Evolutionary conservation across 2,329 filamentous ascomycete species (phyloP), one percentile per base, ranked within the genome.

Genomic region (Calonectria leucothoes): DNA sequence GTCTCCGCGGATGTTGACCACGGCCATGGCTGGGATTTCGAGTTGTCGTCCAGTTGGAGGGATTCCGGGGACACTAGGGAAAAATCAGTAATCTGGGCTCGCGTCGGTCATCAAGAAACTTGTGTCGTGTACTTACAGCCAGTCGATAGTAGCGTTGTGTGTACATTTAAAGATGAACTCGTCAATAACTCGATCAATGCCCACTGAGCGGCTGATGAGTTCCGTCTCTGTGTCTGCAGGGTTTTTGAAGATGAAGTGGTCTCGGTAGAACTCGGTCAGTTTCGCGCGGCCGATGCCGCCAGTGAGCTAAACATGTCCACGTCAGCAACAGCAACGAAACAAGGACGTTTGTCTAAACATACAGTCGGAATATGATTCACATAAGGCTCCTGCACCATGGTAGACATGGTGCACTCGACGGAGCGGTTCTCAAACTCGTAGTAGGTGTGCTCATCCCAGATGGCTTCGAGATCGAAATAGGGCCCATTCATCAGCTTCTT

Each of bases 301-400:
- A 0, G 91, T 92, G 72, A 92, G 80, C 85, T 88, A 25, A 1
- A 7, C 0, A 2, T 1, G 14, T 49, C 17, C 0, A 2, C 0
- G 14, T 49, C 17, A 45, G 23, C 8, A 15, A 39, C 35, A 12
- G 6, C 20, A 20, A 29, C 23, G 14, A 29, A 23, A 37, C 7
- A 2, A 37, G 61, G n/a, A 4, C 2, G 0, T 0, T 7, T 7
- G 14, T 6, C 1, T 17, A 10, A 15, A 79, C 88, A 86, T 78
- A 92, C 87, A 0, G 93, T 95, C 0, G 93, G 92, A 3, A 95
- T 87, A 80, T 95, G 93, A 80, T 95, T 95, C 1, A 95, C 94
- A 79, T 95, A 95, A 2, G 94, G 94, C 81, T 95, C 91, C 55
- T 92, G 88, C 1, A 95, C 93, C 94, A 96, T 95, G 0, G 94